Percentiles rank a stretch among this genome's conserved stretches.
These are phyloP conservation scores for Cytospora piceicola DNA, from an alignment of 2,329 filamentous ascomycete genomes.

Conservation along the genomic window DNA sequence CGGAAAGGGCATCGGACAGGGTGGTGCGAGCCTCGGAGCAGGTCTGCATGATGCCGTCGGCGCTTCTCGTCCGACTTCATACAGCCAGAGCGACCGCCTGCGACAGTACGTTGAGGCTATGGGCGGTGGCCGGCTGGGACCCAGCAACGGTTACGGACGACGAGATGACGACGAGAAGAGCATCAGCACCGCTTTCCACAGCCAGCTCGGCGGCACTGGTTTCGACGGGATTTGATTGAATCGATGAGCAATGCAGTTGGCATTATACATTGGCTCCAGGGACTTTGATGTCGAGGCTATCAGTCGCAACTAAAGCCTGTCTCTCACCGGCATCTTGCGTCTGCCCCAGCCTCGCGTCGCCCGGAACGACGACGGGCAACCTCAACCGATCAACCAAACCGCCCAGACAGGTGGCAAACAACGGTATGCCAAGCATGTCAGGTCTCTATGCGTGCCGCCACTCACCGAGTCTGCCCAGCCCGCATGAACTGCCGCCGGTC, in stretches of 20 bases:
- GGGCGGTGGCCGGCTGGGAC: conserved; percentile 66
- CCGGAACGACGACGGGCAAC: conserved; percentile 11
- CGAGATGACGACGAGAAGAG: conserved; percentile 93
- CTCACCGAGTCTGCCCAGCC: neutral
- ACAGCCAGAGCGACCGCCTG: conserved; percentile 85
- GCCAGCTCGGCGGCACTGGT: conserved; percentile 74
- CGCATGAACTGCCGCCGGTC: neutral
- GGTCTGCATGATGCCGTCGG: conserved; percentile 77
- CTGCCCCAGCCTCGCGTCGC: conserved; percentile 18
- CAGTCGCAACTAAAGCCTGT: conserved; percentile 15
- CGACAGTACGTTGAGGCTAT: conserved; percentile 88
- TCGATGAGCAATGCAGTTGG: conserved; percentile 32
- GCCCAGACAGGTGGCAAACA: conserved; percentile 6
- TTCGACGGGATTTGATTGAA: conserved; percentile 49
- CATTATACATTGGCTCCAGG: conserved; percentile 22
- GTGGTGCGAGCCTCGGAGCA: conserved; percentile 82
- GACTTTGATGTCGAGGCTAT: conserved; percentile 16
- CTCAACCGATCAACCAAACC: conserved; percentile 2
- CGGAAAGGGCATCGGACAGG: conserved; percentile 75
- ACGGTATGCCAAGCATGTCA: conserved; percentile 10
- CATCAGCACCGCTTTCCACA: conserved; percentile 94
- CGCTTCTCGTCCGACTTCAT: conserved; percentile 62
- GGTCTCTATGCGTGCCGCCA: neutral
- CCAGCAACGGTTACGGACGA: conserved; percentile 70
- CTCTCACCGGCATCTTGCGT: conserved; percentile 7